Base-by-base conservation (phyloP, 1,284 basidiomycete genomes). In the Puccinia horiana region DNA sequence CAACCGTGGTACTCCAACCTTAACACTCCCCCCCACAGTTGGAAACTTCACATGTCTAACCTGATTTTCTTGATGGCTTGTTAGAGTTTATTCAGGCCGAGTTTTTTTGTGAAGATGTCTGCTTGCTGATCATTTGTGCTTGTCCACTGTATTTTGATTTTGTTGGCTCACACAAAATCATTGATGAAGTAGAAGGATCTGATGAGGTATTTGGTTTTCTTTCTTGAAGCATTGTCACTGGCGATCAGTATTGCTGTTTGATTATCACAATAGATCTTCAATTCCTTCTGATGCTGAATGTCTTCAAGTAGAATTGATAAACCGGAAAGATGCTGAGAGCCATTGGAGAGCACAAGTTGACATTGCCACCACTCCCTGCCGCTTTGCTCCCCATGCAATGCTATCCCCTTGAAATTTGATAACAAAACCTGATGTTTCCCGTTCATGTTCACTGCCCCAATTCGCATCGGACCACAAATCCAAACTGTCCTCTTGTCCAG, bases 121-220 rank as follows among this genome's bases (percentile, higher is more conserved):
- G 74, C 74, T 37, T 58, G 32, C 58, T 76, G 74, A 35, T 56
- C 8, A 11, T 12, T 32, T 11, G 49, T 56, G 9, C n/a, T 42
- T 6, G 40, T 61, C 74, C 74, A 76, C 16, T 47, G n/a, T 20
- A 72, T 23, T 47, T 44, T 23, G 42, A 47, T 42, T 11, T 47
- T 72, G 44, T 72, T n/a, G 23, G 14, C 16, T n/a, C 40, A 37
- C n/a, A 78, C 29, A 47, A 63, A 61, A n/a, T 78, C 76, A 78
- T 78, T 78, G 29, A 78, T 35, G 37, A 47, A 78, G 37, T 78
- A 78, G 37, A 78, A 78, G 5, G 29, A 58, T n/a, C 63, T 44
- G 26, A 44, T 26, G 3, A 47, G 26, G 61, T 78, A 61, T 29
- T 26, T 58, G 2, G 76, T 52, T 44, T 44, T 44, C 44, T 78